phyloP scores from a whole-genome alignment of 345 rosid genomes.

The Crucihimalaya himalaica region DNA sequence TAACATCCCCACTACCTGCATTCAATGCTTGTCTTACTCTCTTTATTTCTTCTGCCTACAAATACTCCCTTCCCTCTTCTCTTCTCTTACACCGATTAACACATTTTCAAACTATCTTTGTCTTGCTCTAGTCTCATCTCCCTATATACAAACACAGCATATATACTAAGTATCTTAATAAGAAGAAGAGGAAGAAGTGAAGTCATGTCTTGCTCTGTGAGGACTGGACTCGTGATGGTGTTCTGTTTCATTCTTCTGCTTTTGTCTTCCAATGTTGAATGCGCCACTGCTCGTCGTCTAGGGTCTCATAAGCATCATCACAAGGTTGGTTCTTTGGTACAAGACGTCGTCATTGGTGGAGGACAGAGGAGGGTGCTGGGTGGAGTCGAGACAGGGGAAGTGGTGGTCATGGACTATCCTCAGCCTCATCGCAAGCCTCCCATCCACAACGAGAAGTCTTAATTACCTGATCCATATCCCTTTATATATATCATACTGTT shows the following conservation, averaged over 20 bases:
- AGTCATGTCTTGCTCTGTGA: slow-evolving; percentile 37
- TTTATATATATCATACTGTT: slow-evolving; percentile 7
- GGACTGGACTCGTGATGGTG: slow-evolving; percentile 5
- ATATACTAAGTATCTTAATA: not conserved
- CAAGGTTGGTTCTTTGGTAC: slow-evolving; percentile 16
- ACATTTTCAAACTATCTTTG: slow-evolving; percentile 22
- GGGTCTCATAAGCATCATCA: slow-evolving; percentile 30
- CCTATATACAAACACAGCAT: not conserved
- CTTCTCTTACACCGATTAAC: slow-evolving; percentile 22
- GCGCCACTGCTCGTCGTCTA: slow-evolving; percentile 26
- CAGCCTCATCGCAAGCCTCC: slow-evolving; percentile 93
- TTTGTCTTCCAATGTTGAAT: slow-evolving; percentile 33
- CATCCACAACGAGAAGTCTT: slow-evolving; percentile 78
- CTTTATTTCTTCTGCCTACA: slow-evolving; percentile 37
- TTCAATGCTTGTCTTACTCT: slow-evolving; percentile 44
- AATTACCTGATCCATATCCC: not conserved
- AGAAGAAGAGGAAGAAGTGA: slow-evolving; percentile 8
- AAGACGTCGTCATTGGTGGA: slow-evolving; percentile 11
- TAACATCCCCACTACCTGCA: slow-evolving; percentile 43
- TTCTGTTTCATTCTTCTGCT: slow-evolving; percentile 32
- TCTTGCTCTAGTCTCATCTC: slow-evolving; percentile 16
- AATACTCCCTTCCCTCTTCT: slow-evolving; percentile 34
- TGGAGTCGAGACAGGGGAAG: slow-evolving; percentile 43
- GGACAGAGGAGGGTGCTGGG: slow-evolving; percentile 28
- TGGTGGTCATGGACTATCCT: slow-evolving; percentile 79